Evolutionary conservation across 176 grass and related monocot genomes (phyloP), one percentile per base, ranked within the genome.

Genomic region (Aechmea fasciata): DNA sequence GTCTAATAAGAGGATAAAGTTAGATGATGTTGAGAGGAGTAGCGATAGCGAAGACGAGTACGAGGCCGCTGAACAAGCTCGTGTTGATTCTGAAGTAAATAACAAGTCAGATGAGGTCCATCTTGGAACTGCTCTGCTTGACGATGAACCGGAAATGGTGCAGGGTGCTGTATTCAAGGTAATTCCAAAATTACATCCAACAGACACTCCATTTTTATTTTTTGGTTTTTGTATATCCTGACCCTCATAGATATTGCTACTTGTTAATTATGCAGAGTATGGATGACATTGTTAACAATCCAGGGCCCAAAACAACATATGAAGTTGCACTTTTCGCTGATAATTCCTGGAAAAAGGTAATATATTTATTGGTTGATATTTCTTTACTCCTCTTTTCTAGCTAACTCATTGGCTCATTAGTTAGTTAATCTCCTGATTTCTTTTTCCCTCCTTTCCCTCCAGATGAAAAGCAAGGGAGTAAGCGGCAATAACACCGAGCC

Each of bases 311-410:
- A 68, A 90, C 86, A 69, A 87, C 84, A 13, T 87, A 77, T 87
- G 94, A 99, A 85, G 87, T 99, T 87, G 84, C 84, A 77, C 79
- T 93, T 68, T 85, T 92, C 77, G 79, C 71, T 18, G 85, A 79
- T 72, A 74, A 78, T 82, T 85, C 84, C 47, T 99, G 89, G 89
- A 99, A 87, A 80, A 99, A 87, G 94, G 87, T 97, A 57, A 57
- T 69, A 63, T 70, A 52, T 24, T 52, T 66, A 10, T n/a, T 23
- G 20, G 20, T 18, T 20, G 9, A 61, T 61, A 61, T 61, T 61
- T 61, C 55, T 19, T 61, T 10, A 61, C 10, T 61, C 17, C 20
- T 61, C 55, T 61, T 61, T 61, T 61, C 15, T 76, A 71, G 47
- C 62, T 73, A 77, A 20, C 48, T 55, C 53, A 11, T 20, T 1